Evolutionary conservation across 805 yeast genomes (phyloP).

Genomic region (Groenewaldozyma salmanticensis): DNA sequence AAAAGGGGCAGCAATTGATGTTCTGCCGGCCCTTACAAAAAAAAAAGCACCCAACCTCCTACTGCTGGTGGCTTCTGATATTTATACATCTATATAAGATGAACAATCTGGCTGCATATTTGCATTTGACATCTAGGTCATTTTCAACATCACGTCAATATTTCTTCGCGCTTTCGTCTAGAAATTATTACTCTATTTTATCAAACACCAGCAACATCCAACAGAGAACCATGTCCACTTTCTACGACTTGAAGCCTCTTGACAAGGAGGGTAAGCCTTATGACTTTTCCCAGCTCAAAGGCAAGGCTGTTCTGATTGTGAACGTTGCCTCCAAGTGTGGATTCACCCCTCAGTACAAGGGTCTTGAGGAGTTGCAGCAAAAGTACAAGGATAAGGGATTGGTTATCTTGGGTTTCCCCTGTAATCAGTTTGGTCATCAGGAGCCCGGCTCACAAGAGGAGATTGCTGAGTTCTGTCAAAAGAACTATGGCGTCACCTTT

Average conservation of each 20-base stretch:
- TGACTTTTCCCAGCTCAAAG: conserved; percentile 53
- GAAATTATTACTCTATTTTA: too few species aligned
- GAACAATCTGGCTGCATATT: too few species aligned
- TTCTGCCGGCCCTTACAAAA: too few species aligned
- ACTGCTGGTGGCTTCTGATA: too few species aligned
- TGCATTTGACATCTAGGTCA: too few species aligned
- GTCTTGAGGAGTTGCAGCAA: conserved; percentile 56
- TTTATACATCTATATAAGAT: too few species aligned
- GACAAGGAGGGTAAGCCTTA: conserved; percentile 52
- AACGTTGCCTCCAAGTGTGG: conserved; percentile 85
- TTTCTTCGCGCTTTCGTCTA: too few species aligned
- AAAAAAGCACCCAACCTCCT: too few species aligned
- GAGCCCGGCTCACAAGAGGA: conserved; percentile 60
- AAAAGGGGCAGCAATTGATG: too few species aligned
- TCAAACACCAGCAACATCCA: too few species aligned
- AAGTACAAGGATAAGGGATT: conserved; percentile 57
- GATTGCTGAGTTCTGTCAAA: conserved; percentile 60
- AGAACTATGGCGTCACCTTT: conserved; percentile 86
- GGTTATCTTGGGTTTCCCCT: conserved; percentile 74
- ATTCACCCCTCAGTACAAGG: conserved; percentile 67
- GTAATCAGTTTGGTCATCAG: conserved; percentile 84
- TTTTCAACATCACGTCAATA: too few species aligned
- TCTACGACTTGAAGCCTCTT: conserved; percentile 59
- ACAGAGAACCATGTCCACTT: too few species aligned
- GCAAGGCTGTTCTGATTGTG: conserved; percentile 74